Conservation (phyloP, 306 rosid species). For the Myrica gale region DNA sequence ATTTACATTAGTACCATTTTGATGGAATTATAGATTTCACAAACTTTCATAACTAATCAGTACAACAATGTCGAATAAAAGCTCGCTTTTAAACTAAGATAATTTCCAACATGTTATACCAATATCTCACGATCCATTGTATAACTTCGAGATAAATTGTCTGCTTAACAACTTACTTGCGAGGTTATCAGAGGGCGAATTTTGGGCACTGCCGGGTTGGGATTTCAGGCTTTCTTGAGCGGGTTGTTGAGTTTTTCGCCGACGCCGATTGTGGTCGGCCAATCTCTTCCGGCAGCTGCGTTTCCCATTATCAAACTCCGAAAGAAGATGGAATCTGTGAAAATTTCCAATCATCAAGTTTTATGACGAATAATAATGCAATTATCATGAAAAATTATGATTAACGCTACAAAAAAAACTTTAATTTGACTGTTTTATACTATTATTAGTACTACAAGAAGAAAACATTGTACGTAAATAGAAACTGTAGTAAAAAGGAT, state of each 20-base stretch:
- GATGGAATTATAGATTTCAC: too few species aligned
- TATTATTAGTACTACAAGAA: conserved; percentile 24
- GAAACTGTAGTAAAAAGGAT: conserved; percentile 32
- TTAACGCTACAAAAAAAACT: too few species aligned
- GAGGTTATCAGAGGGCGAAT: conserved; percentile 41
- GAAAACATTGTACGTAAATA: conserved; percentile 54
- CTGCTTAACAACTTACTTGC: conserved; percentile 40
- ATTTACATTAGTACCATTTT: too few species aligned
- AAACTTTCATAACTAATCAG: too few species aligned
- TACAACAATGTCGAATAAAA: too few species aligned
- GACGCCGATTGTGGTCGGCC: conserved; percentile 96
- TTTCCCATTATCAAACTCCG: conserved; percentile 93
- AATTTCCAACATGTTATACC: too few species aligned
- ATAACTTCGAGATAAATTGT: neutral
- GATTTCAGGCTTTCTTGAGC: conserved; percentile 49
- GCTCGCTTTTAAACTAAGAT: too few species aligned
- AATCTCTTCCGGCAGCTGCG: conserved; percentile 96
- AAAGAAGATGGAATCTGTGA: conserved; percentile 85
- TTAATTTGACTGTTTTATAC: neutral
- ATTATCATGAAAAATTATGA: too few species aligned
- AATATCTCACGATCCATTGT: too few species aligned
- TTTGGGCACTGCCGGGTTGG: conserved; percentile 24
- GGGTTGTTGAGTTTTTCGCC: conserved; percentile 83
- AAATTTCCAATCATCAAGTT: neutral
- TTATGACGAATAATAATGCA: neutral